Conservation (phyloP, 2,329 filamentous ascomycete species). For the Cadophora luteo-olivacea region DNA sequence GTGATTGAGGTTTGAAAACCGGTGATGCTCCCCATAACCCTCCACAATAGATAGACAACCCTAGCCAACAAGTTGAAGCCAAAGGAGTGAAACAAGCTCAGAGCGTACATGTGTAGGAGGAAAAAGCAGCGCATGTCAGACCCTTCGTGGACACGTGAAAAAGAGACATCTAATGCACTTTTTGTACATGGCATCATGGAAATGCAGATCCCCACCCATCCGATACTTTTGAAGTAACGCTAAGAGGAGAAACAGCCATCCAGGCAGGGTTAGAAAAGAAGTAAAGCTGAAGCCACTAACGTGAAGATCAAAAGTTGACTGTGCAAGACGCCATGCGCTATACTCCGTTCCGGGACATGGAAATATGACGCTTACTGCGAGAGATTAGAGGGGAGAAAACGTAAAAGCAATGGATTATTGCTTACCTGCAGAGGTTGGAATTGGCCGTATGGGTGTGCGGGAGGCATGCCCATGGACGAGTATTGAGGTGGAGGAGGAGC, state of each 20-base stretch:
- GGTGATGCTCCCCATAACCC: conserved; percentile 28
- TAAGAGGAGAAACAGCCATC: conserved; percentile 48
- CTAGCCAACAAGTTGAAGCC: conserved; percentile 26
- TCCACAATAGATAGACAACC: conserved; percentile 24
- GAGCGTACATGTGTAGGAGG: conserved; percentile 38
- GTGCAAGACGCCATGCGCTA: conserved; percentile 46
- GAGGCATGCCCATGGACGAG: conserved; percentile 61
- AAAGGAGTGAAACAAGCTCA: conserved; percentile 34
- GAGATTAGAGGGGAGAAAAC: conserved; percentile 25
- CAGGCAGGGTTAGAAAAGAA: conserved; percentile 47
- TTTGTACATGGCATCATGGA: conserved; percentile 48
- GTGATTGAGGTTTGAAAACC: conserved; percentile 19
- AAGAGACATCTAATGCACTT: conserved; percentile 47
- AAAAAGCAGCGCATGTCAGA: conserved; percentile 38
- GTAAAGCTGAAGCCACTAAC: conserved; percentile 40
- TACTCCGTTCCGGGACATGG: conserved; percentile 45
- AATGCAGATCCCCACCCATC: conserved; percentile 47
- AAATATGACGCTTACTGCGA: conserved; percentile 45
- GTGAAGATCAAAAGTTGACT: conserved; percentile 40
- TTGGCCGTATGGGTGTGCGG: conserved; percentile 44
- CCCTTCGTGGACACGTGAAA: conserved; percentile 47
- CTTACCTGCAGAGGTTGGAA: conserved; percentile 46
- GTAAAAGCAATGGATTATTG: not conserved
- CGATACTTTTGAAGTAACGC: conserved; percentile 48
- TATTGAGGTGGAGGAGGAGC: conserved; percentile 82